These are phyloP conservation scores for Mucor mucedo DNA, from an alignment of 371 early-diverging fungal species.

Conservation along the genomic window DNA sequence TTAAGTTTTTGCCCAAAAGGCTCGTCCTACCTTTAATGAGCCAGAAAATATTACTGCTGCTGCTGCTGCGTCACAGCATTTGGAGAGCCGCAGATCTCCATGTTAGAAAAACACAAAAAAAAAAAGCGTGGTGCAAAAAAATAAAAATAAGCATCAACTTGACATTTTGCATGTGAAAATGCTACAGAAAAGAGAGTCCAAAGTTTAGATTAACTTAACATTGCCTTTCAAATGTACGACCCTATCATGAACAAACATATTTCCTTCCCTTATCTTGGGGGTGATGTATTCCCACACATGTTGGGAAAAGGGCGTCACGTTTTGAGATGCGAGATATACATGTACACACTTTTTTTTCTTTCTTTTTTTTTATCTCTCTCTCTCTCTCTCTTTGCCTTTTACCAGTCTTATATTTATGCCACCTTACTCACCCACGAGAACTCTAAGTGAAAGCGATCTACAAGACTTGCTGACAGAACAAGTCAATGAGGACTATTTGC, in stretches of 20 bases:
- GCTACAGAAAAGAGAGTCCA: too few relatives aligned
- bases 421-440: not conserved
- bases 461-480: not conserved
- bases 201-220: not conserved
- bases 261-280: too few relatives aligned
- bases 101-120: too few relatives aligned
- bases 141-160: not conserved
- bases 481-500: not conserved
- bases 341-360: too few relatives aligned
- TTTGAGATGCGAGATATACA: too few relatives aligned
- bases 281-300: too few relatives aligned
- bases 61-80: not conserved
- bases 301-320: too few relatives aligned
- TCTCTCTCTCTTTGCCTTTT: too few relatives aligned
- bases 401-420: not conserved
- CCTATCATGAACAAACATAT: not conserved
- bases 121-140: not conserved
- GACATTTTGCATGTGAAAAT: slow-evolving; percentile 10
- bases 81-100: too few relatives aligned
- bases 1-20: too few relatives aligned
- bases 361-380: not conserved
- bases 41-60: not conserved
- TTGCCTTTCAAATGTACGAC: not conserved
- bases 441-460: slow-evolving; percentile 10
- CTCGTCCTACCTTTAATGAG: not conserved